Evolutionary conservation across 306 rosid species (phyloP), one percentile per base, ranked within the genome.

Genomic region (Medicago lupulina): DNA sequence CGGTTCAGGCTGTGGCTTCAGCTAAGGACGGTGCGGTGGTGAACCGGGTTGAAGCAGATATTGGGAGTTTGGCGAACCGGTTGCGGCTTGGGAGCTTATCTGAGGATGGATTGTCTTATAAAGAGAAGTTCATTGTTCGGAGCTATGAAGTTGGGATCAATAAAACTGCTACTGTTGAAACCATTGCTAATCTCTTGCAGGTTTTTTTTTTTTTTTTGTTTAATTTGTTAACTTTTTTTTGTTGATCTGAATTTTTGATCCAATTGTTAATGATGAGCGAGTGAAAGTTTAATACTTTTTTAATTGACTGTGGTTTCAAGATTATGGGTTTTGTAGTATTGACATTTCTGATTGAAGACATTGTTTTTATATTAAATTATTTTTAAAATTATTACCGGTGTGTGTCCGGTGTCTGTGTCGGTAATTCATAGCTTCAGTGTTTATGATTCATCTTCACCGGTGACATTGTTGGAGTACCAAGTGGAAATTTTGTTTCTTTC

Each of bases 121-220:
- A 87, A 87, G 97, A 95, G 92, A 90, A 83, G 81, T 95, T 95
- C 74, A 89, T 95, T 53, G 96, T 95, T 54, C 81, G 98, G 79
- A 85, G 97, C 83, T 95, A 95, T 62, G 98, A 95, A 86, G 98
- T 92, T 67, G 98, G 98, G 78, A 89, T 95, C 60, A 92, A 92
- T 81, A 95, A 92, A 80, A 95, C 97, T 58, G 98, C 97, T 11
- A 95, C 97, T 25, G 97, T 95, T 39, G 98, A 95, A 85, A 95
- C 97, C 70, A 90, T 95, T 70, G 98, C 98, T 11, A 95, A 95
- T 90, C 89, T 95, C 40, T 83, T 92, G 79, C 98, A 95, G 98
- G 98, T 95, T 28, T 25, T 41, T 1, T 8, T 18, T 14, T 39
- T 18, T 4, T 34, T 21, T 21, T 21, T 67, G 28, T 1, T 19